Percentiles rank a stretch among this genome's conserved stretches.
These are phyloP conservation scores for Corchorus olitorius DNA, from an alignment of 345 rosid species.

Conservation along the genomic window DNA sequence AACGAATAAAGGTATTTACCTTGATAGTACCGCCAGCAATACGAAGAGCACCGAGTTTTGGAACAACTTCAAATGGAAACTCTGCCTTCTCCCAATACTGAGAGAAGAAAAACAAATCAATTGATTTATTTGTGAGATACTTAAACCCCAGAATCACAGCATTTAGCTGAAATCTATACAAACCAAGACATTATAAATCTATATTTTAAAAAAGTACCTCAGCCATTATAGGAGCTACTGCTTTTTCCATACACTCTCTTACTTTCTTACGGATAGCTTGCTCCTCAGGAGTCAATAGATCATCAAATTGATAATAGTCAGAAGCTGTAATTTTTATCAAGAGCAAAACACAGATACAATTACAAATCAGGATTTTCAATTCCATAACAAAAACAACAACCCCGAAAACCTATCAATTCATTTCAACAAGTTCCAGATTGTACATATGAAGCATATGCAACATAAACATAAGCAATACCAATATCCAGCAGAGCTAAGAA, in stretches of 20 bases:
- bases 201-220: too few relatives aligned
- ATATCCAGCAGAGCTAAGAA: background rate
- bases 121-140: background rate
- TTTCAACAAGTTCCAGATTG: background rate
- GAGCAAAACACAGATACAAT: conserved; percentile 1
- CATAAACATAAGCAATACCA: background rate
- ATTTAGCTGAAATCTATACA: conserved; percentile 2
- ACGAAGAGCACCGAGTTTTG: conserved; percentile 64
- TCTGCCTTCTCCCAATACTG: conserved; percentile 99
- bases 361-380: background rate
- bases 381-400: background rate
- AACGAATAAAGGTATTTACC: conserved; percentile 41
- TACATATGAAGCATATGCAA: too few relatives aligned
- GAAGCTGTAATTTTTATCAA: conserved; percentile 52
- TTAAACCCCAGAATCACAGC: background rate
- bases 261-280: conserved; percentile 64
- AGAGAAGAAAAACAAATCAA: conserved; percentile 10
- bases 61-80: conserved; percentile 84
- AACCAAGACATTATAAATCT: background rate
- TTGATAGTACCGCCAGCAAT: conserved; percentile 89
- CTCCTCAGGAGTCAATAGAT: conserved; percentile 80
- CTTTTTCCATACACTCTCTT: conserved; percentile 85
- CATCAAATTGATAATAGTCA: conserved; percentile 78
- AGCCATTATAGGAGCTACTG: conserved; percentile 67
- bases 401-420: background rate